Base-by-base conservation (phyloP, 345 rosid genomes). In the Salix viminalis region DNA sequence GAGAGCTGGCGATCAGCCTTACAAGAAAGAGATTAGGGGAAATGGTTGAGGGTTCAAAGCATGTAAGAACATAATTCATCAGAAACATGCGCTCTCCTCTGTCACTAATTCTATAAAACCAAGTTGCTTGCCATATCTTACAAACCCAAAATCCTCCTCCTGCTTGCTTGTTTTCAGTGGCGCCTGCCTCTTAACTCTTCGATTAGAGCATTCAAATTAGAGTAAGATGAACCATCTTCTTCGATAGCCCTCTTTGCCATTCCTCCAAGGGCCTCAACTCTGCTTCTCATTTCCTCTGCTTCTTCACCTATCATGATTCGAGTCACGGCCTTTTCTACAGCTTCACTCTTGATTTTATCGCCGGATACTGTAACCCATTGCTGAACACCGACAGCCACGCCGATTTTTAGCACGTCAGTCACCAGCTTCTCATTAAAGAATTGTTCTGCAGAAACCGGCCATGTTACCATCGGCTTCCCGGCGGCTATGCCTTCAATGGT, bases 391-490 rank as follows among this genome's bases (percentile, higher is more conserved):
- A 90, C 86, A 11, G 72, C 34, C 3, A 87, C 76, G 10, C 91
- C 94, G 11, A 79, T 83, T 69, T 74, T 83, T 76, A 90, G 66
- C 44, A 86, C 83, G 32, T 82, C 76, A 37, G 86, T 87, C 44
- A 88, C 79, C 58, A 89, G 54, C 68, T 86, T 91, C 76, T 89
- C 91, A 34, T 91, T 92, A 67, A 72, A 85, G 70, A 89, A 91
- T 34, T 92, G 97, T 76, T 92, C 96, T 0, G 85, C 91, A 0
- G 60, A 34, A 3, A 87, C 48, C 0, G 97, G 94, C 93, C 96
- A 91, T 0, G 91, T 84, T 23, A 89, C 88, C 92, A 91, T 82
- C 10, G 93, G 92, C 62, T 76, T 46, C 2, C 92, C 92, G 0
- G 90, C 80, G 1, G 85, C 34, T 15, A 87, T 74, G 0, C 80